Percentiles rank a stretch among this genome's conserved stretches.
phyloP scores from a whole-genome alignment of 139 green algal species.

The Chlamydomonas sp. region DNA sequence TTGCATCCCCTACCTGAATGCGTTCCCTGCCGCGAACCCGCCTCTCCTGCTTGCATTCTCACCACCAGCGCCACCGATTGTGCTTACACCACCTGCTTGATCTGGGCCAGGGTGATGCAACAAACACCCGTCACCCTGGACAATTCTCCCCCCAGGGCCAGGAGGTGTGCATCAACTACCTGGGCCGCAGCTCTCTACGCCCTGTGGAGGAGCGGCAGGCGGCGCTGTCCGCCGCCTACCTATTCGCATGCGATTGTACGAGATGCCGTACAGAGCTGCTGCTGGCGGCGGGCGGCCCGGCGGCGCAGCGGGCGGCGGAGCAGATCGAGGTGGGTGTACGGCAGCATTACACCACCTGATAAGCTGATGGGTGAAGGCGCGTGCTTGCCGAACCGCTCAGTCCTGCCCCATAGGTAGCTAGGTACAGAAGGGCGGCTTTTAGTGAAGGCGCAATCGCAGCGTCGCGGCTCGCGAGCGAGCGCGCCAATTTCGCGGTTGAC shows the following conservation, averaged over 20 bases:
- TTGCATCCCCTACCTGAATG: not conserved
- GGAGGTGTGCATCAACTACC: slow-evolving; percentile 45
- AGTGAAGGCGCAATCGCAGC: no score
- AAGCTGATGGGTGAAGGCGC: not conserved
- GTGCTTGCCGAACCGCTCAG: not conserved
- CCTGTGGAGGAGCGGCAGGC: not conserved
- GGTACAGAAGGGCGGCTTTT: no score
- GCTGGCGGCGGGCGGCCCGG: no score
- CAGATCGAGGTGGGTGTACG: not conserved
- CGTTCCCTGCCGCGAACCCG: not conserved
- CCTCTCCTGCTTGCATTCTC: no score
- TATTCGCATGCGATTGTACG: slow-evolving; percentile 27
- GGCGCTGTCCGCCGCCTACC: slow-evolving; percentile 6
- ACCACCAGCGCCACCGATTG: no score
- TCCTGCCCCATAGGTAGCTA: no score
- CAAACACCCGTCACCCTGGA: not conserved
- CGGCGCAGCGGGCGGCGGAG: no score
- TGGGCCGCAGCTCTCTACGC: slow-evolving; percentile 4
- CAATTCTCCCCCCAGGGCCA: slow-evolving; percentile 4
- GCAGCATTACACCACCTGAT: not conserved
- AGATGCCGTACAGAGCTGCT: not conserved
- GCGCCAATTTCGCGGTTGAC: no score
- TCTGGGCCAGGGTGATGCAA: not conserved
- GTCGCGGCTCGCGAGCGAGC: no score
- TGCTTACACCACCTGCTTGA: no score